Conservation (phyloP, 2,329 filamentous ascomycete genomes). For the Arthrinium phaeospermum region DNA sequence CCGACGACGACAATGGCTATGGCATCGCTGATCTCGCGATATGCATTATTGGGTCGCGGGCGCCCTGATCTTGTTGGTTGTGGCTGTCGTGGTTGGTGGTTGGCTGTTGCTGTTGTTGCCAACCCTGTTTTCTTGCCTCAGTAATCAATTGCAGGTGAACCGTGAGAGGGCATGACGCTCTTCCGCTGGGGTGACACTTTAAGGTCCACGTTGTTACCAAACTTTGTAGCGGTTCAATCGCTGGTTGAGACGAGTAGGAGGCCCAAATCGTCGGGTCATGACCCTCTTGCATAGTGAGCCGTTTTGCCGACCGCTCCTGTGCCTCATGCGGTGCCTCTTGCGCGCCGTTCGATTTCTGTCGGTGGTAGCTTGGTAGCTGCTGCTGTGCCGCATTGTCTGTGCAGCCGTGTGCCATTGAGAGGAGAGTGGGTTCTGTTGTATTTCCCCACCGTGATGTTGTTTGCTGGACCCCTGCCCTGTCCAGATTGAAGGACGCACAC, state of each 20-base stretch:
- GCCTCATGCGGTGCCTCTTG: background rate
- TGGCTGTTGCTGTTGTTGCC: background rate
- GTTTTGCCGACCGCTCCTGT: background rate
- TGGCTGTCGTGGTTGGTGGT: too few relatives aligned
- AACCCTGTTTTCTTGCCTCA: background rate
- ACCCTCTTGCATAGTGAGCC: background rate
- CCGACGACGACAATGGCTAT: background rate
- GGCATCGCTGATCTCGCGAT: background rate
- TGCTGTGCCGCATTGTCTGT: slow-evolving; percentile 4
- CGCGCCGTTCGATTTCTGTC: background rate
- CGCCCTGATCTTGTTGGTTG: background rate
- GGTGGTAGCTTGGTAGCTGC: background rate
- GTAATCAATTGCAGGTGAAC: background rate
- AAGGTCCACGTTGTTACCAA: background rate
- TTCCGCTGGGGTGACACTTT: background rate
- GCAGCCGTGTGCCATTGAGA: background rate
- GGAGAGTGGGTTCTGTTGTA: background rate
- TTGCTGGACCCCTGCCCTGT: background rate
- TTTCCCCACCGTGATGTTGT: background rate
- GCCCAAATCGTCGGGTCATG: background rate
- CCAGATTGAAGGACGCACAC: slow-evolving; percentile 2
- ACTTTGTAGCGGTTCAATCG: background rate
- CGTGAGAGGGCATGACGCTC: background rate
- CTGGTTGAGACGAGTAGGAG: background rate
- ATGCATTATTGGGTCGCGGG: background rate